Evolutionary conservation across 306 rosid species (phyloP), one percentile per base, ranked within the genome.

Genomic region (Castanea sativa): DNA sequence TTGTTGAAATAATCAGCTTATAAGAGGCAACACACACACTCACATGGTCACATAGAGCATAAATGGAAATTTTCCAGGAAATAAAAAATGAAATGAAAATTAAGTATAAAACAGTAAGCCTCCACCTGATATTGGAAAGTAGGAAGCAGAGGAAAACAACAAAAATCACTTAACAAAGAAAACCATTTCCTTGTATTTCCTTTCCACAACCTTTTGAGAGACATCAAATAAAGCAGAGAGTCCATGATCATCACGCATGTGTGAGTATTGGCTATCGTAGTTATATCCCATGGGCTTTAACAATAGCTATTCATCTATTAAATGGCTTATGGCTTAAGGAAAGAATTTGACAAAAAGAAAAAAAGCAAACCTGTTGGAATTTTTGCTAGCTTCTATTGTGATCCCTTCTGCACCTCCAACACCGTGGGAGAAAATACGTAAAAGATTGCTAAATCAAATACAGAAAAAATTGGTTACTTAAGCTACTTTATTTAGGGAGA

Each of bases 381-480:
- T 79, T 76, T 80, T 88, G 59, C 86, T 77, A 70, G 83, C 87
- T 87, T 88, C 90, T 75, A 83, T 61, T 25, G 84, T 77, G 87
- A 77, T 69, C 60, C 86, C 92, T 64, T 88, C 92, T 33, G 80
- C 89, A n/a, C 57, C 83, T 75, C 84, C 85, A 73, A 53, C 67
- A 18, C 82, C 88, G 15, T 15, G 73, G 59, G 91, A 85, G 88
- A 86, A 88, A 78, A 81, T 84, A 64, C 90, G 87, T 60, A 90
- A 58, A 30, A 73, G 79, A 78, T 92, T 87, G 89, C 97, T 92
- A 79, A 74, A 69, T 76, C 80, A 85, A 83, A 83, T 69, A 64
- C 32, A 71, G 51, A 68, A 7, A 74, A 21, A 25, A 59, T 61
- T 13, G 69, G 85, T 85, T 78, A 79, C 56, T 33, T 76, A 18